Conservation (phyloP, 441 rosid species). For the Daphne laureola region DNA sequence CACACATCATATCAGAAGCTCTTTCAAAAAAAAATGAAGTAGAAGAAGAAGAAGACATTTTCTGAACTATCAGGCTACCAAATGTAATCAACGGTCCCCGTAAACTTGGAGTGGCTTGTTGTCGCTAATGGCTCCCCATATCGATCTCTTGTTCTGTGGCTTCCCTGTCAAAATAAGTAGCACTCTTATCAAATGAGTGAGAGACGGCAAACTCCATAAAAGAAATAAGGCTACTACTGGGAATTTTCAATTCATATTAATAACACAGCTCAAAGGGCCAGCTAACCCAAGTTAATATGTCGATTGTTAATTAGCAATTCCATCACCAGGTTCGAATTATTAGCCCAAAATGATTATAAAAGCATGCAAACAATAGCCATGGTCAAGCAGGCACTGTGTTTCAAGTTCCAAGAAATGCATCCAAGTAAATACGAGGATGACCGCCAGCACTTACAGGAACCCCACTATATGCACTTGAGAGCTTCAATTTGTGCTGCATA, state of each 20-base stretch:
- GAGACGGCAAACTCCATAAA: not conserved
- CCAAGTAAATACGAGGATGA: too few species aligned
- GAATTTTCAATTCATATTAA: too few species aligned
- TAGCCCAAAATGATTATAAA: too few species aligned
- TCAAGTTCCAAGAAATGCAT: too few species aligned
- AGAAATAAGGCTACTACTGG: not conserved
- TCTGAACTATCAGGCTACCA: conserved; percentile 32
- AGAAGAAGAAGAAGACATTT: conserved; percentile 8
- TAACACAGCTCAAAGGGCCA: too few species aligned
- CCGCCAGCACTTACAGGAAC: conserved; percentile 46
- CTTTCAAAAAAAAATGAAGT: not conserved
- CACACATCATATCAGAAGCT: conserved; percentile 13
- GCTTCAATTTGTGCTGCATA: conserved; percentile 61
- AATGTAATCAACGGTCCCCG: conserved; percentile 91
- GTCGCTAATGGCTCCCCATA: conserved; percentile 89
- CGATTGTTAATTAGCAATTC: too few species aligned
- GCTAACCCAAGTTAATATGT: too few species aligned
- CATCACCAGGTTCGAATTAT: too few species aligned
- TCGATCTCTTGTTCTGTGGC: conserved; percentile 42
- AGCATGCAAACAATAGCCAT: not conserved
- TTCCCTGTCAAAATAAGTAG: conserved; percentile 40
- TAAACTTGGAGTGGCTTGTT: conserved; percentile 68
- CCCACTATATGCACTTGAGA: conserved; percentile 72
- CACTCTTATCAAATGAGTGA: too few species aligned
- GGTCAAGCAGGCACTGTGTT: conserved; percentile 10